A percentile compares a stretch with the other conserved stretches of the same genome.
Evolutionary conservation across 768 basidiomycete species (phyloP).

Genomic region (Boletus subparvulus): DNA sequence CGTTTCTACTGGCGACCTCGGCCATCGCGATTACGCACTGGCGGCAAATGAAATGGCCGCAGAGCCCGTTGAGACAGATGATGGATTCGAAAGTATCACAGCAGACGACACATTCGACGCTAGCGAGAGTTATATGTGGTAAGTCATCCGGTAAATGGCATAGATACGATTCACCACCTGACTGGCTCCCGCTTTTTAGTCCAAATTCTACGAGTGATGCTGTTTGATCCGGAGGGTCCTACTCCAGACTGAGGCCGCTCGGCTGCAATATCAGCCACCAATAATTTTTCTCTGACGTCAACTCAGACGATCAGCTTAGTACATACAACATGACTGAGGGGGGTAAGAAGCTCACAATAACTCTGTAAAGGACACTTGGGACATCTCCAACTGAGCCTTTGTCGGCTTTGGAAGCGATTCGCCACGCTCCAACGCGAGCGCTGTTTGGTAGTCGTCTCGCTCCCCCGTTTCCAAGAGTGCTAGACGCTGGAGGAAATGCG

Average conservation of each 20-base stretch:
- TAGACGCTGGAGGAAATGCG: not conserved
- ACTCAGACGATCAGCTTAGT: not conserved
- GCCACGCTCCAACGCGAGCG: constrained; percentile 37
- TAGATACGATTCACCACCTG: not conserved
- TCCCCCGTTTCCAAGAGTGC: constrained; percentile 16
- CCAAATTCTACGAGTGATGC: too few species aligned
- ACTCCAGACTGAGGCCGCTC: not conserved
- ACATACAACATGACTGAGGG: not conserved
- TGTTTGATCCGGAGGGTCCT: not conserved
- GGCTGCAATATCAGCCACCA: constrained; percentile 4
- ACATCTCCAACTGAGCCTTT: constrained; percentile 20
- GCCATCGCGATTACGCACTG: constrained; percentile 45
- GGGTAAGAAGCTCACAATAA: constrained; percentile 5
- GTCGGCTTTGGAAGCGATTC: constrained; percentile 20
- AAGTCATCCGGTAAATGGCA: not conserved
- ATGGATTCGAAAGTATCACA: constrained; percentile 28
- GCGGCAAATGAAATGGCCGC: constrained; percentile 49
- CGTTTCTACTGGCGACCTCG: constrained; percentile 43
- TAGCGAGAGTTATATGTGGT: not conserved
- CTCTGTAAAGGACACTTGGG: constrained; percentile 10
- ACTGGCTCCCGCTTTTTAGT: not conserved
- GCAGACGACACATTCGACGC: constrained; percentile 42
- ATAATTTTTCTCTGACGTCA: constrained; percentile 9
- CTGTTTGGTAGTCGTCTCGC: constrained; percentile 15
- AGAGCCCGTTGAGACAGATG: constrained; percentile 37